Conservation (phyloP, 2,329 filamentous ascomycete species). For the Clonostachys chloroleuca region DNA sequence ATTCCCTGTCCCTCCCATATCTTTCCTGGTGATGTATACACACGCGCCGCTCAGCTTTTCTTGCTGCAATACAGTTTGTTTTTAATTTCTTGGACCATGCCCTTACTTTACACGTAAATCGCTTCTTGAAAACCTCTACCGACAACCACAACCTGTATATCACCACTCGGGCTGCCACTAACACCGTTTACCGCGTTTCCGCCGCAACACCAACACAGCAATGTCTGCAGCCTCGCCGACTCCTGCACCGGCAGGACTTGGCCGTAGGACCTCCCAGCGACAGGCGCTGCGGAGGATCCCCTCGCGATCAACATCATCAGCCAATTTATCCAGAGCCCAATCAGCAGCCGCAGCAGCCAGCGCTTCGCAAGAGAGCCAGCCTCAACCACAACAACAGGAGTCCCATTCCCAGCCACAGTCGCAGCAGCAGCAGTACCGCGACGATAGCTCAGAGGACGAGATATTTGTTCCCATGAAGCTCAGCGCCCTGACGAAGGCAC, state of each 20-base stretch:
- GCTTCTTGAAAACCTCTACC: not conserved
- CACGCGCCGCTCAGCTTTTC: constrained; percentile 2
- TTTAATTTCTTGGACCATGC: constrained; percentile 23
- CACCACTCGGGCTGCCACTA: not conserved
- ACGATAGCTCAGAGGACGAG: constrained; percentile 93
- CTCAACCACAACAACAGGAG: constrained; percentile 19
- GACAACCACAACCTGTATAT: not conserved
- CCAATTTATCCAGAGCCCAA: not conserved
- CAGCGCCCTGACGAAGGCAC: constrained; percentile 84
- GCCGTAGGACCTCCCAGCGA: constrained; percentile 50
- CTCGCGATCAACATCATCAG: constrained; percentile 30
- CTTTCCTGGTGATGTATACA: constrained; percentile 2
- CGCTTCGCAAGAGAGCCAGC: not conserved
- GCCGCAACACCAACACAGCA: not conserved
- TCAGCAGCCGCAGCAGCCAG: too few relatives aligned
- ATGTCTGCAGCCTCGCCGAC: constrained; percentile 54
- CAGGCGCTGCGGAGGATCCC: constrained; percentile 47
- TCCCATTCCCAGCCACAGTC: constrained; percentile 20
- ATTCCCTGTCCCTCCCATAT: not conserved
- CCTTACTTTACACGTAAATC: constrained; percentile 30
- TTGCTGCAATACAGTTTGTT: not conserved
- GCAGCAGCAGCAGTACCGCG: constrained; percentile 36
- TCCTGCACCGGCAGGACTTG: constrained; percentile 43
- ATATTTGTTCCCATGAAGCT: constrained; percentile 89
- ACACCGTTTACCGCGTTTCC: constrained; percentile 9